Base-by-base conservation (phyloP, 495 filamentous ascomycete genomes). In the Bacidia gigantensis region DNA sequence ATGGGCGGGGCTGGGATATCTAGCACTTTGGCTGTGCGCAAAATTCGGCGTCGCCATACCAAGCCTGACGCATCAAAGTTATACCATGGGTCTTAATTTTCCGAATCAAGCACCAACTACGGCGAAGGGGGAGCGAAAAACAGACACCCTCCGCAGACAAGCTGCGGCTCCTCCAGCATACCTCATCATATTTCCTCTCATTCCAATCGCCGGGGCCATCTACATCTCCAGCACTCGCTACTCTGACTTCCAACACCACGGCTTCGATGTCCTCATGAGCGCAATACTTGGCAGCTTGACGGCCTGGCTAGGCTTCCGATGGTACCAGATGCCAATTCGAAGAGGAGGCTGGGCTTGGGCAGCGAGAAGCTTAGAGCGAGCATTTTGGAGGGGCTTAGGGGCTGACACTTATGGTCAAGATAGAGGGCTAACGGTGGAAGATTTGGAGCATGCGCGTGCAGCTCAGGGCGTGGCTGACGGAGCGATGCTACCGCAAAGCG, bases 311-410 rank as follows among this genome's bases (percentile, higher is more conserved):
- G 70, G 69, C 0, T 82, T 82, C 64, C 65, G 73, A 3, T 79
- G 79, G 71, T 84, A 82, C 51, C 79, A 86, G 55, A 66, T 85
- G 7, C 80, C 82, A 14, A 75, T 87, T 55, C 67, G 68, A 14
- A 69, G 69, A 17, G 81, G 80, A 18, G 70, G 72, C n/a, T 76
- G 72, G 67, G 64, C 68, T 1, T 76, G 72, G 67, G 68, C 42
- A 45, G 7, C 17, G 17, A 18, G 42, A 23, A 45, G 42, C 42
- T 23, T 5, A 7, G 17, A 45, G 5, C 42, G 42, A 45, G 42
- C 42, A 18, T 45, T 18, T 17, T 5, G 42, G 42, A 45, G 21
- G 14, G 29, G 29, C n/a, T n/a, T n/a, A n/a, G n/a, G n/a, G n/a
- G n/a, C n/a, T n/a, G n/a, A n/a, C n/a, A n/a, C n/a, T n/a, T n/a